Evolutionary conservation across 2,329 filamentous ascomycete species (phyloP).

Genomic region (Cercospora brassicicola): DNA sequence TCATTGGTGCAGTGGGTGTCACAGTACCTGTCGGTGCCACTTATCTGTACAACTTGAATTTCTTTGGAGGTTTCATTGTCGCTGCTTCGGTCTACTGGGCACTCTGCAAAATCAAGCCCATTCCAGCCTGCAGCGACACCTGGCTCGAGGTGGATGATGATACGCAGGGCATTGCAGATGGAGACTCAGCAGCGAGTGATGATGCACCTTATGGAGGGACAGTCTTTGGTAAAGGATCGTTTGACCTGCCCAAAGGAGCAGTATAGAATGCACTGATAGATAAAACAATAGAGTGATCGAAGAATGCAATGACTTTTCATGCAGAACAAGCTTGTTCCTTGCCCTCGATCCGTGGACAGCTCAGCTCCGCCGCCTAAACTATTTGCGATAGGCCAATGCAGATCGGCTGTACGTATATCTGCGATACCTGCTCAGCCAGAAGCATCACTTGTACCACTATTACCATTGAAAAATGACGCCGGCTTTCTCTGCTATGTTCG

Average conservation of each 20-base stretch:
- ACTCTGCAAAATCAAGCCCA: slow-evolving; percentile 67
- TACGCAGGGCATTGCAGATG: slow-evolving; percentile 44
- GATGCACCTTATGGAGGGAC: slow-evolving; percentile 16
- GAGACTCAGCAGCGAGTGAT: slow-evolving; percentile 22
- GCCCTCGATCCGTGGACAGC: background rate
- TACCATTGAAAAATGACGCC: background rate
- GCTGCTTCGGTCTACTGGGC: slow-evolving; percentile 66
- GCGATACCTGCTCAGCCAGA: background rate
- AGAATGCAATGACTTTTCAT: background rate
- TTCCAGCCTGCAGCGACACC: slow-evolving; percentile 69
- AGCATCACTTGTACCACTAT: background rate
- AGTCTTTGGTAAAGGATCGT: slow-evolving; percentile 13
- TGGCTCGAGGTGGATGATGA: slow-evolving; percentile 77
- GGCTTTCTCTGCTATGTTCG: background rate
- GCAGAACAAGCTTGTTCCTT: background rate
- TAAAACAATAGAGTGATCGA: background rate
- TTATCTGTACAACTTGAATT: slow-evolving; percentile 89
- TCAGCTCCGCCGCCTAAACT: background rate
- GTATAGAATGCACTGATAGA: background rate
- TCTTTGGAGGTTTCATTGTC: slow-evolving; percentile 80
- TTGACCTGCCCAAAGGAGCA: slow-evolving; percentile 16
- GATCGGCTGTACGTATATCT: background rate
- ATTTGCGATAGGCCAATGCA: background rate
- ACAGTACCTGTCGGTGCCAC: slow-evolving; percentile 72
- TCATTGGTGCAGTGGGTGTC: slow-evolving; percentile 49